Evolutionary conservation across 805 yeast species (phyloP), one percentile per base, ranked within the genome.

Genomic region (Clavispora phyllophila): DNA sequence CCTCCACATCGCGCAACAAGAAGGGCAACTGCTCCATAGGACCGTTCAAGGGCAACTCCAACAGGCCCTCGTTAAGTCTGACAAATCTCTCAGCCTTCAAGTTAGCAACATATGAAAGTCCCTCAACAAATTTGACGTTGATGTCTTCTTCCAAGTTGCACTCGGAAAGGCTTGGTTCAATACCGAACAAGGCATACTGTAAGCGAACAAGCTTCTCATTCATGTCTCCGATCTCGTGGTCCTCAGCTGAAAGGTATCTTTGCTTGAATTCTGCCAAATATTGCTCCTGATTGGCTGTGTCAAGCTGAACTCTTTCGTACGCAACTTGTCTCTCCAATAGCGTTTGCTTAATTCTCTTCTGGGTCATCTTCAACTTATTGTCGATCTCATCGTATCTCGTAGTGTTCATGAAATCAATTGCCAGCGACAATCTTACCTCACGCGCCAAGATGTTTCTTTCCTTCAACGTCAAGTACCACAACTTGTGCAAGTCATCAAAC

Each of bases 391-490:
- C 63, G 44, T 61, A 68, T n/a, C 62, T 64, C n/a, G 64, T 60
- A 18, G 66, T 68, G 22, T 54, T 51, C 23, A 44, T 44, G 46
- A 48, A 48, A 41, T 52, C 54, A 22, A 66, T 40, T 20, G 63
- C 42, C 37, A 57, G 72, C 44, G 76, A 73, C 51, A 87, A 71
- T 49, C 83, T 80, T 42, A 72, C 70, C 62, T 93, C 98, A 53
- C 96, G 76, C 26, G 80, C 81, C 43, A 91, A 63, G 12, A 79
- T 66, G 61, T 93, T 93, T 52, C 95, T 72, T 63, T 93, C 96
- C 59, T 79, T 85, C 51, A 91, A 65, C 52, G 90, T 80, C 35
- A 84, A 74, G 61, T 87, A 91, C 98, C 99, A 93, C 55, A 93
- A 70, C 28, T 81, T 77, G 63, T 93, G 99, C 54, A 93, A 70